Evolutionary conservation across 176 grass and related monocot genomes (phyloP).

Genomic region (Tuctoria greenei): DNA sequence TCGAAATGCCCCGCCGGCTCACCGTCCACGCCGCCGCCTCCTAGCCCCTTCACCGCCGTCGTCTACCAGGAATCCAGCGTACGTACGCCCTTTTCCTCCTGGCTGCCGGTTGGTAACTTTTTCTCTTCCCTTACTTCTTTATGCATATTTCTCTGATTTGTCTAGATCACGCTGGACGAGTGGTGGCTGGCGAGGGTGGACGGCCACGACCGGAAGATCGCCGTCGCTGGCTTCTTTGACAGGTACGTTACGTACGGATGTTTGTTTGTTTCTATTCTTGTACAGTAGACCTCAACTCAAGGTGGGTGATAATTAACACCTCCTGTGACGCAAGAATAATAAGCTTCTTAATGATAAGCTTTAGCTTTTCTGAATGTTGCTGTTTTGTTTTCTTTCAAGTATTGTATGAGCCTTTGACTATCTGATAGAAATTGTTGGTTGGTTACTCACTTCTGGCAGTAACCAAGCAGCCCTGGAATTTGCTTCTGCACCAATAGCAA

Average conservation of each 20-base stretch:
- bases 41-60: no score
- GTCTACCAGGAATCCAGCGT: no score
- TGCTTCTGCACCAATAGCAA: conserved; percentile 24
- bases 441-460: conserved; percentile 23
- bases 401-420: background rate
- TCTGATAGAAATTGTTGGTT: background rate
- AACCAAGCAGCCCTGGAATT: background rate
- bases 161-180: conserved; percentile 17
- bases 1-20: no score
- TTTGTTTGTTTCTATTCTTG: background rate
- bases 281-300: background rate
- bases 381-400: conserved; percentile 10
- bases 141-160: background rate
- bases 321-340: background rate
- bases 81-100: no score
- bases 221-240: background rate
- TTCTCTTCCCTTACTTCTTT: no score
- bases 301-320: background rate
- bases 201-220: conserved; percentile 25
- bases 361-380: background rate
- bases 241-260: no score
- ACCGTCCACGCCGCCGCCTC: no score
- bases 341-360: background rate
- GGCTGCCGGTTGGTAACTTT: no score
- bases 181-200: conserved; percentile 43